These are phyloP conservation scores for Diaporthe batatas DNA, from an alignment of 2,329 filamentous ascomycete genomes.

Conservation along the genomic window DNA sequence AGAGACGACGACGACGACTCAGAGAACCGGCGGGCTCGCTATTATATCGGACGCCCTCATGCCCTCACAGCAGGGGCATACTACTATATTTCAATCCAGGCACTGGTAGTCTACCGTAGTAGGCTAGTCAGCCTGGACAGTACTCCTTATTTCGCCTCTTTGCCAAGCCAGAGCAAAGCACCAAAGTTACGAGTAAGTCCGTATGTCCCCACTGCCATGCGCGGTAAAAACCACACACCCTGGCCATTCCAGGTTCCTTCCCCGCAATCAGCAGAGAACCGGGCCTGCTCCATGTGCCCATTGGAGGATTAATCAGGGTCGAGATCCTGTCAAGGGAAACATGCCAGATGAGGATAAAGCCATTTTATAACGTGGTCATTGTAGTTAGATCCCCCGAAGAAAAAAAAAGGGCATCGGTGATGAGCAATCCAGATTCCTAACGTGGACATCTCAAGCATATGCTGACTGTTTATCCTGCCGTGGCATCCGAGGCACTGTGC, in stretches of 20 bases:
- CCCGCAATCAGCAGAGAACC: conserved; percentile 17
- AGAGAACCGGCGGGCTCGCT: not conserved
- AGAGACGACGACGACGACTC: not conserved
- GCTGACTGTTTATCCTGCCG: not conserved
- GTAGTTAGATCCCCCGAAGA: not conserved
- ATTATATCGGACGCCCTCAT: not conserved
- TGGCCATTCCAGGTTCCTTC: conserved; percentile 11
- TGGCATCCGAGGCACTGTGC: not conserved
- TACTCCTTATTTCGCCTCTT: conserved; percentile 12
- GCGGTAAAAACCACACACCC: not conserved
- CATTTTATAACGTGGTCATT: not conserved
- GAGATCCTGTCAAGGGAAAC: not conserved
- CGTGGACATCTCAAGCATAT: not conserved
- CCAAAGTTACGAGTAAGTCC: conserved; percentile 8
- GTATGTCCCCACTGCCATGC: conserved; percentile 9
- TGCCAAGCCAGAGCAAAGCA: conserved; percentile 24
- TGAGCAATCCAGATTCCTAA: not conserved
- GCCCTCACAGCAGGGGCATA: too few relatives aligned
- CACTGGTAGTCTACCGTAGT: not conserved
- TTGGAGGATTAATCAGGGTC: conserved; percentile 27
- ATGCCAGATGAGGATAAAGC: not conserved
- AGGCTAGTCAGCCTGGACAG: conserved; percentile 19
- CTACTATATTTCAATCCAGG: not conserved
- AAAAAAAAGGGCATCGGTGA: not conserved
- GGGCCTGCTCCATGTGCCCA: not conserved